Percentiles rank a stretch among this genome's conserved stretches.
Evolutionary conservation across 2,329 filamentous ascomycete species (phyloP).

Genomic region (Claviceps maximensis): DNA sequence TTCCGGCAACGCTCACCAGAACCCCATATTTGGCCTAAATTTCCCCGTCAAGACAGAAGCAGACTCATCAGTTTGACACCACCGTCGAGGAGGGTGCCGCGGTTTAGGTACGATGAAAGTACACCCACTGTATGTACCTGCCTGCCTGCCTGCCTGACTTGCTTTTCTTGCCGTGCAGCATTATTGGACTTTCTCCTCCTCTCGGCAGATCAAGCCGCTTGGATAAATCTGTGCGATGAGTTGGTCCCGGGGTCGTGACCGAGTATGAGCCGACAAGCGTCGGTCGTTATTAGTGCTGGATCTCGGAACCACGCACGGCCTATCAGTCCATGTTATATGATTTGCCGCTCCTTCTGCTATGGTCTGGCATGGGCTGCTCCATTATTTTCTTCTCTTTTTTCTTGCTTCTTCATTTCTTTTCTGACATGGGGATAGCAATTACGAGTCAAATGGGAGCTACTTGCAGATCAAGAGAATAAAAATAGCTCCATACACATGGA

Average conservation of each 20-base stretch:
- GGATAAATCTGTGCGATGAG: neutral
- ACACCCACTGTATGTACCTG: too few relatives aligned
- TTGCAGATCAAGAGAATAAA: neutral
- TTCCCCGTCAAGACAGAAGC: too few relatives aligned
- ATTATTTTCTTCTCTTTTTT: neutral
- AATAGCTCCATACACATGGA: neutral
- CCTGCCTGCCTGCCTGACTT: too few relatives aligned
- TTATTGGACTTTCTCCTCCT: neutral
- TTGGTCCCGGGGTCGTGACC: neutral
- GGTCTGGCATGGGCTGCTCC: too few relatives aligned
- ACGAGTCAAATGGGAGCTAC: neutral
- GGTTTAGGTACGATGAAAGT: neutral
- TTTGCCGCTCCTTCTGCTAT: neutral
- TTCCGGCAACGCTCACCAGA: neutral
- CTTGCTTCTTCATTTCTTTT: neutral
- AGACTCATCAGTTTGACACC: too few relatives aligned
- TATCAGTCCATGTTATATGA: neutral
- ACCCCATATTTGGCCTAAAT: too few relatives aligned
- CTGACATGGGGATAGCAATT: neutral
- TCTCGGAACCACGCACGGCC: neutral
- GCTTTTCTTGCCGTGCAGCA: neutral
- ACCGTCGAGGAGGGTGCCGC: neutral
- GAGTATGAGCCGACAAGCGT: neutral
- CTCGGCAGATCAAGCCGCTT: neutral
- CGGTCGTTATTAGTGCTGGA: neutral